Evolutionary conservation across 306 rosid genomes (phyloP), one percentile per base, ranked within the genome.

Genomic region (Rosa multiflora): DNA sequence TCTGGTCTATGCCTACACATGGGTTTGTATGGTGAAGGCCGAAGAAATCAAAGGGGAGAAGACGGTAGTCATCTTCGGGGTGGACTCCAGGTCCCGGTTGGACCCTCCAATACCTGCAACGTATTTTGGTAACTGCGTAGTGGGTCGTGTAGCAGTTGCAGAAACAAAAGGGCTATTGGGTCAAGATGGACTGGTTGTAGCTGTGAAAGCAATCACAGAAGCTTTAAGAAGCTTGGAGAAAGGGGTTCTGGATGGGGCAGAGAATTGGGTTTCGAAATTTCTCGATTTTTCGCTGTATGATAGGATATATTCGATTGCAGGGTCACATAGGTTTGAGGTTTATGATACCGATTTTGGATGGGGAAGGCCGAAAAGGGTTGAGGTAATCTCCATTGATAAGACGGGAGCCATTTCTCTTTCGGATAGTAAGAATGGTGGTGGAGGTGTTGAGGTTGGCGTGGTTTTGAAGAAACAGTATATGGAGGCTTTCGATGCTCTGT

Each of bases 341-440:
- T 78, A 86, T 13, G 35, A 21, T 43, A 42, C 53, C 73, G 88
- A 86, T 53, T 88, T 88, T 71, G 88, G 89, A 15, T 84, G 88
- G 92, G 89, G 88, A 52, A 82, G 23, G 32, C 89, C 87, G 0
- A 70, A 5, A 67, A 88, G 80, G 72, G 26, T 23, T 23, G 26
- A 23, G 26, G 26, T 23, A 23, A 23, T 23, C 26, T 23, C 26
- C 26, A 23, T 23, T 23, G 26, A 23, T 23, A 23, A 23, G 26
- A 23, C 26, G 26, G 26, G 26, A 23, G 26, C 26, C 26, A 23
- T 23, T 23, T 23, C 26, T 23, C 26, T 23, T 23, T 23, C 26
- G 26, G 26, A 23, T 23, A 23, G 26, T 23, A 23, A 23, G 26
- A 23, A 23, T 23, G 26, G 26, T 23, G 26, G 26, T 23, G 26